Percentiles rank a stretch among this genome's conserved stretches.
Evolutionary conservation across 2,329 filamentous ascomycete genomes (phyloP).

Genomic region (Trematosphaeria pertusa): DNA sequence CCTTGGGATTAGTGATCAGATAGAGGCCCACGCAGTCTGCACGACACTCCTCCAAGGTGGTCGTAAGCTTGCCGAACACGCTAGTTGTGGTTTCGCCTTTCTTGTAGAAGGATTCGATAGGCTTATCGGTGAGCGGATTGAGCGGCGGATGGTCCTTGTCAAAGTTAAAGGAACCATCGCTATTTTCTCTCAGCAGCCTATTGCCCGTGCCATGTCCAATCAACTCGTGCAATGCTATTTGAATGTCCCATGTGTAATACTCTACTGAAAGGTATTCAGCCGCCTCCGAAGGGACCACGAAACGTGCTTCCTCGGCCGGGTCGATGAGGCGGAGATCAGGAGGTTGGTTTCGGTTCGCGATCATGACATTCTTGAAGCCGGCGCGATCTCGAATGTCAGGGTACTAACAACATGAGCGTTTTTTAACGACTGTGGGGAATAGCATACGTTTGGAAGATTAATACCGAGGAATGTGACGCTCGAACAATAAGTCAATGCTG

Average conservation of each 20-base stretch:
- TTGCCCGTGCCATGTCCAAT: conserved; percentile 21
- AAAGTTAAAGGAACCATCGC: conserved; percentile 15
- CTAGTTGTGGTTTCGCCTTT: conserved; percentile 18
- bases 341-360: conserved; percentile 70
- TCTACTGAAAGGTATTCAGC: conserved; percentile 13
- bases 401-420: too few species aligned
- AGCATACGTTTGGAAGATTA: conserved; percentile 45
- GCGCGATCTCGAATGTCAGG: conserved; percentile 74
- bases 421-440: too few species aligned
- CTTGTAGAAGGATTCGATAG: conserved; percentile 15
- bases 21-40: conserved; percentile 11
- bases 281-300: too few species aligned
- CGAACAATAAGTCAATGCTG: conserved; percentile 54
- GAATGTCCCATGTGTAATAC: conserved; percentile 10
- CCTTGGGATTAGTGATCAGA: conserved; percentile 13
- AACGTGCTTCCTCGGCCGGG: too few species aligned
- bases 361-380: conserved; percentile 80
- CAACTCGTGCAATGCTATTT: conserved; percentile 22
- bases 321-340: conserved; percentile 12
- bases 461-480: conserved; percentile 50
- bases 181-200: conserved; percentile 13
- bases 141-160: conserved; percentile 15
- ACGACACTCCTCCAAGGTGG: conserved; percentile 16
- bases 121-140: conserved; percentile 8
- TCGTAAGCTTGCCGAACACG: conserved; percentile 16